A percentile compares a stretch with the other conserved stretches of the same genome.
These are phyloP conservation scores for Babjeviella inositovora DNA, from an alignment of 805 yeast genomes.

Conservation along the genomic window DNA sequence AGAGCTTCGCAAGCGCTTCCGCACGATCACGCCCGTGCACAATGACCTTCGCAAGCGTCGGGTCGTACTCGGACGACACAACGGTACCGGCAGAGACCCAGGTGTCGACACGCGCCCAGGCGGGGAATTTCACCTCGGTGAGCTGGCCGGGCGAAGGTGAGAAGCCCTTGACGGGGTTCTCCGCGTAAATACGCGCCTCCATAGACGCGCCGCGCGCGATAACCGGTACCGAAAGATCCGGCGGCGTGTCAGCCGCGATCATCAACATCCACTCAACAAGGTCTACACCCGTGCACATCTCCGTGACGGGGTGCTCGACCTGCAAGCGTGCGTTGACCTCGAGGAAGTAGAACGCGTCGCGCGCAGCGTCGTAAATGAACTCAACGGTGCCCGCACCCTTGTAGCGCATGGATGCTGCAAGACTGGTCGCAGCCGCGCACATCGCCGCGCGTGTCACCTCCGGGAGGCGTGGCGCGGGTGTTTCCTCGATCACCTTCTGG, in stretches of 20 bases:
- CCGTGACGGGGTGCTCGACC: slow-evolving; percentile 97
- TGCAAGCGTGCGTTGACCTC: slow-evolving; percentile 95
- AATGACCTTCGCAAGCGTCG: slow-evolving; percentile 89
- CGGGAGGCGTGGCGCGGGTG: slow-evolving; percentile 93
- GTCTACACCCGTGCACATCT: slow-evolving; percentile 86
- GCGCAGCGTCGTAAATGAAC: slow-evolving; percentile 72
- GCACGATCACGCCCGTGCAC: slow-evolving; percentile 83
- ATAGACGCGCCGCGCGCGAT: slow-evolving; percentile 74
- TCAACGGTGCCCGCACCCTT: slow-evolving; percentile 98
- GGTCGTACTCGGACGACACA: slow-evolving; percentile 88
- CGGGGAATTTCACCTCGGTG: slow-evolving; percentile 72
- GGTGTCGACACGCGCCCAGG: slow-evolving; percentile 85
- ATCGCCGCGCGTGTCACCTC: slow-evolving; percentile 57
- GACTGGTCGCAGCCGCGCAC: slow-evolving; percentile 73
- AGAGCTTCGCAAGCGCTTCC: slow-evolving; percentile 67
- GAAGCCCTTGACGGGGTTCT: slow-evolving; percentile 89
- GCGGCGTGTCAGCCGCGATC: slow-evolving; percentile 83
- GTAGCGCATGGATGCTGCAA: slow-evolving; percentile 73
- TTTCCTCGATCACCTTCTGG: slow-evolving; percentile 92
- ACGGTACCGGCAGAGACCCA: slow-evolving; percentile 88
- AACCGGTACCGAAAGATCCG: slow-evolving; percentile 49
- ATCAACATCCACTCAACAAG: slow-evolving; percentile 93
- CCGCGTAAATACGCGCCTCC: slow-evolving; percentile 96
- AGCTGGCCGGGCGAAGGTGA: slow-evolving; percentile 94
- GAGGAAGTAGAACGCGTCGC: slow-evolving; percentile 85